These are phyloP conservation scores for Fragosphaeria purpurea DNA, from an alignment of 2,329 filamentous ascomycete species.

Conservation along the genomic window DNA sequence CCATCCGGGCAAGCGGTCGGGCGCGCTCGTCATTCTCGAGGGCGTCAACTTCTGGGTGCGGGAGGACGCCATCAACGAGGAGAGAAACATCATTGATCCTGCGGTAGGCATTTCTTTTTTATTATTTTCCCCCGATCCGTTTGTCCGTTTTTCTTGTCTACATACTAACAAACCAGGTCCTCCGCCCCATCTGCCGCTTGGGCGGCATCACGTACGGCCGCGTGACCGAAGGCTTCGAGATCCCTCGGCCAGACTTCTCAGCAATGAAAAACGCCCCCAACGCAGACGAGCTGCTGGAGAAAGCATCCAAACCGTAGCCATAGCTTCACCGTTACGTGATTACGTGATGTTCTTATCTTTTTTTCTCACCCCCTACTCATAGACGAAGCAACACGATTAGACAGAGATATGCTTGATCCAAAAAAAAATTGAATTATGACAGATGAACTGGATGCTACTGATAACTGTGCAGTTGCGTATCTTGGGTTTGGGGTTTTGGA, in stretches of 20 bases:
- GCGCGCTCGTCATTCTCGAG: slow-evolving; percentile 68
- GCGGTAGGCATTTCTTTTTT: slow-evolving; percentile 33
- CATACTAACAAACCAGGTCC: slow-evolving; percentile 34
- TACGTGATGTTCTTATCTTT: not conserved
- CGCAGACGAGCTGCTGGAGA: slow-evolving; percentile 9
- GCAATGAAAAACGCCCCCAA: slow-evolving; percentile 31
- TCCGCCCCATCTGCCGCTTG: slow-evolving; percentile 66
- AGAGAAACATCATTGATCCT: slow-evolving; percentile 63
- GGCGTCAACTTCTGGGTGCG: slow-evolving; percentile 81
- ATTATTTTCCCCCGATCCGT: not conserved
- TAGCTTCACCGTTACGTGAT: not conserved
- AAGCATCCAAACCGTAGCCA: slow-evolving; percentile 1
- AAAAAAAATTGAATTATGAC: too few relatives aligned
- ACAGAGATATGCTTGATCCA: too few relatives aligned
- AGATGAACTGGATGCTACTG: too few relatives aligned
- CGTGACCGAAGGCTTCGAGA: slow-evolving; percentile 58
- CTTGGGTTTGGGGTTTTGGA: too few relatives aligned
- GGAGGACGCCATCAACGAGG: slow-evolving; percentile 77
- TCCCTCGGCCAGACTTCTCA: slow-evolving; percentile 51
- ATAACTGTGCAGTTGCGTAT: too few relatives aligned
- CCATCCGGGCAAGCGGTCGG: slow-evolving; percentile 63
- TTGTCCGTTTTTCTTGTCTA: not conserved
- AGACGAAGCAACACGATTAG: too few relatives aligned
- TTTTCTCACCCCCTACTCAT: too few relatives aligned
- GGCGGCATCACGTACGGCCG: slow-evolving; percentile 82